Conservation (phyloP, 177 flowering plant genomes). For the Telopea speciosissima region DNA sequence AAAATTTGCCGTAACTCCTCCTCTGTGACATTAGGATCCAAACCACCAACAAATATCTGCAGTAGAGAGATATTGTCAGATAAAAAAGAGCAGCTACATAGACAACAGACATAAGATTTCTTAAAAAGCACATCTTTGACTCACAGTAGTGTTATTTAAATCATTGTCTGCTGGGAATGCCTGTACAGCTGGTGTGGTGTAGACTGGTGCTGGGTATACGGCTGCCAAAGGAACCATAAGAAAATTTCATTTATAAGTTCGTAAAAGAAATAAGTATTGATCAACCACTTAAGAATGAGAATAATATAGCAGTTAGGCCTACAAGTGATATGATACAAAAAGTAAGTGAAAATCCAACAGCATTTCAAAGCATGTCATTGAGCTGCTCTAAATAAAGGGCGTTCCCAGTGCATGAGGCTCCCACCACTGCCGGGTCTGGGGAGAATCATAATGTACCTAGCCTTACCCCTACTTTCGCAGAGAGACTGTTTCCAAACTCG, state of each 20-base stretch:
- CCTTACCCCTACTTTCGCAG: no score
- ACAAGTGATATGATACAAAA: not conserved
- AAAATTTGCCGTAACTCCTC: conserved; percentile 87
- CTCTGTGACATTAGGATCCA: conserved; percentile 84
- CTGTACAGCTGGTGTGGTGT: conserved; percentile 51
- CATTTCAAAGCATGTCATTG: not conserved
- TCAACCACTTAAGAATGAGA: not conserved
- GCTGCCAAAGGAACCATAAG: conserved; percentile 35
- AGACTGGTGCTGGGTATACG: conserved; percentile 64
- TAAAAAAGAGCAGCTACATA: conserved; percentile 1
- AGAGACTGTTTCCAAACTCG: no score
- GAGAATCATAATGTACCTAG: no score
- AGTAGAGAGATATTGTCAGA: conserved; percentile 16
- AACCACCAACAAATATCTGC: conserved; percentile 85
- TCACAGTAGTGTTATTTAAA: conserved; percentile 79
- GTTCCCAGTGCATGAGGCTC: no score
- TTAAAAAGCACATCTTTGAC: conserved; percentile 19
- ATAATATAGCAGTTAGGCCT: not conserved
- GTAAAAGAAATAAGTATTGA: not conserved
- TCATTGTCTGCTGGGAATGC: conserved; percentile 68
- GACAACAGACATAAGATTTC: conserved; percentile 1
- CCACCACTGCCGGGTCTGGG: no score
- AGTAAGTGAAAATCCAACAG: not conserved
- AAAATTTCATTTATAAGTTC: conserved; percentile 1
- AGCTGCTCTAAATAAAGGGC: not conserved